Evolutionary conservation across 2,329 filamentous ascomycete genomes (phyloP).

Genomic region (Mollisiaceae sp.): DNA sequence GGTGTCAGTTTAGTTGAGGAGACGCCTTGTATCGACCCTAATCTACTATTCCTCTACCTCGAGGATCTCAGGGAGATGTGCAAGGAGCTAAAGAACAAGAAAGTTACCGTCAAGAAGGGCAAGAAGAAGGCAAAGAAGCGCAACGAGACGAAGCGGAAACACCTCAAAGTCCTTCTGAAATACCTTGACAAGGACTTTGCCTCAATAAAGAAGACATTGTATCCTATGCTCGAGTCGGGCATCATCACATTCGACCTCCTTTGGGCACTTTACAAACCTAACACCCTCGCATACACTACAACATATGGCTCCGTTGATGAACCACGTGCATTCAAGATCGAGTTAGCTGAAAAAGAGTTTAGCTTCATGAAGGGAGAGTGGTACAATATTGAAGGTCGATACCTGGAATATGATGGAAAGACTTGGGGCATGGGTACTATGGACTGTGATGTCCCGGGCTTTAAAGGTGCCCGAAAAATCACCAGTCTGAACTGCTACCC

Average conservation of each 20-base stretch:
- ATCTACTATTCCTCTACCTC: constrained; percentile 74
- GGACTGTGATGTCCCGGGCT: constrained; percentile 71
- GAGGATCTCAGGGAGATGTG: constrained; percentile 72
- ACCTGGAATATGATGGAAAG: constrained; percentile 89
- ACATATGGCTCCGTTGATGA: constrained; percentile 80
- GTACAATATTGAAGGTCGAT: constrained; percentile 78
- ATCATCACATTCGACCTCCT: constrained; percentile 88
- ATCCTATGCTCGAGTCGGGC: constrained; percentile 79
- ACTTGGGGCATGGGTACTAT: constrained; percentile 78
- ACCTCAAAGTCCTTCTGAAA: constrained; percentile 74
- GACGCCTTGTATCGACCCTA: constrained; percentile 73
- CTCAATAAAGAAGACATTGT: constrained; percentile 77
- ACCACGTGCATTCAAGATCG: constrained; percentile 82
- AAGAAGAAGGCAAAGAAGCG: constrained; percentile 66
- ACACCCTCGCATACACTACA: constrained; percentile 76
- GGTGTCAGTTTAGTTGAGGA: constrained; percentile 82
- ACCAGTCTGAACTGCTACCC: constrained; percentile 79
- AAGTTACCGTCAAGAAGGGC: constrained; percentile 55
- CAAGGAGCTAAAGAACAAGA: constrained; percentile 67
- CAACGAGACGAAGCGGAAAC: constrained; percentile 61
- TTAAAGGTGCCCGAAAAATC: constrained; percentile 84
- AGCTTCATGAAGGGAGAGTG: constrained; percentile 74
- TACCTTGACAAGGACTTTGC: constrained; percentile 85
- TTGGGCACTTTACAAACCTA: constrained; percentile 89
- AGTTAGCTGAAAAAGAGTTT: constrained; percentile 72